Evolutionary conservation across 208 protist genomes (phyloP).

Genomic region (Trypanosoma rangeli): DNA sequence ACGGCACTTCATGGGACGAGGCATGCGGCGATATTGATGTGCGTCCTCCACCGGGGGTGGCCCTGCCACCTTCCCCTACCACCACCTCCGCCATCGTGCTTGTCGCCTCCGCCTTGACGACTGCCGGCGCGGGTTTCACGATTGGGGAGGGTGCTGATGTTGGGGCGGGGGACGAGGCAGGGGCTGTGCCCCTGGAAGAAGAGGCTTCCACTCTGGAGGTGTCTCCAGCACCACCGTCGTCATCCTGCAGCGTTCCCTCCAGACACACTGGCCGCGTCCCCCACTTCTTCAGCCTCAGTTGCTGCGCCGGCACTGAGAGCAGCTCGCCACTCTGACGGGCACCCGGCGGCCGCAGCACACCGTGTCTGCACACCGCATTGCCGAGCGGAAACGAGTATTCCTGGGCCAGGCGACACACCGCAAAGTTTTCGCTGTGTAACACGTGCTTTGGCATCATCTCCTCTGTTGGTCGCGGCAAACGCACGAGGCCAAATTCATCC

Average conservation of each 20-base stretch:
- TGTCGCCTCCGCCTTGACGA: too few relatives aligned
- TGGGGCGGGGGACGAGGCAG: too few relatives aligned
- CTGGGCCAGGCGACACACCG: background rate
- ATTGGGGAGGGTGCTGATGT: too few relatives aligned
- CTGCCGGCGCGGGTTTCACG: too few relatives aligned
- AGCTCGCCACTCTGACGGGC: background rate
- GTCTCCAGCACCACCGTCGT: background rate
- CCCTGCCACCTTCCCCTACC: background rate
- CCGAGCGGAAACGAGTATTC: background rate
- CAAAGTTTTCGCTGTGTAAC: background rate
- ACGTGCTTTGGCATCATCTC: background rate
- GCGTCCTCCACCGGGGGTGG: background rate
- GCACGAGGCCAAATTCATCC: background rate
- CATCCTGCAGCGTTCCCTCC: constrained; percentile 8
- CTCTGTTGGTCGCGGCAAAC: background rate
- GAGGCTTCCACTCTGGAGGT: background rate
- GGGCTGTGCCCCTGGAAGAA: too few relatives aligned
- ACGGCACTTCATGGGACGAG: background rate
- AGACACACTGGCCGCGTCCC: constrained; percentile 1
- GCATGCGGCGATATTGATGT: background rate
- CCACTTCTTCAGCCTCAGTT: constrained; percentile 7
- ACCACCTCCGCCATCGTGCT: too few relatives aligned
- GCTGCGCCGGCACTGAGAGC: background rate
- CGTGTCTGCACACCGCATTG: too few relatives aligned
- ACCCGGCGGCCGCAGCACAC: background rate